phyloP scores from a whole-genome alignment of 192 early-diverging fungal species.

The Gigaspora rosea region DNA sequence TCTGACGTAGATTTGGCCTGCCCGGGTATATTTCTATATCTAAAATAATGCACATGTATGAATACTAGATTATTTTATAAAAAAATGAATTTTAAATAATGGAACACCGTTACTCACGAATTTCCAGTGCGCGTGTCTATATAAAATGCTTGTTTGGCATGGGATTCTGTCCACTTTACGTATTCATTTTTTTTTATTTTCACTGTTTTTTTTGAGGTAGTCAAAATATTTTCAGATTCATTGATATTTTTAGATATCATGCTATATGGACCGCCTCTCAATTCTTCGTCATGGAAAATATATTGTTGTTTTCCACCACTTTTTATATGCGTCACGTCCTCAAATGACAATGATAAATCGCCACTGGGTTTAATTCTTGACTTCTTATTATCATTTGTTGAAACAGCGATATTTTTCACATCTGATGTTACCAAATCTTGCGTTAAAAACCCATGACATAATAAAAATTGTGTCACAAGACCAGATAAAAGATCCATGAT shows the following conservation, averaged over 20 bases:
- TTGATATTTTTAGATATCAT: neutral
- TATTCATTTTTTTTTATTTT: conserved; percentile 23
- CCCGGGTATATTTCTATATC: neutral
- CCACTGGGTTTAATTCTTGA: neutral
- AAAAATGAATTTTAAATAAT: neutral
- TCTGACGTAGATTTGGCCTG: neutral
- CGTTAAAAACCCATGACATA: conserved; percentile 26
- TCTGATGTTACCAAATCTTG: neutral
- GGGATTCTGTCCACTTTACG: conserved; percentile 38
- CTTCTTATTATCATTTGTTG: neutral
- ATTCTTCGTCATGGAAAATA: conserved; percentile 26
- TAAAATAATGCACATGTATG: neutral
- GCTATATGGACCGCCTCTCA: neutral
- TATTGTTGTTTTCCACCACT: conserved; percentile 20
- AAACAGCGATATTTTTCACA: neutral
- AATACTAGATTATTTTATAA: neutral
- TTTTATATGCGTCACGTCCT: conserved; percentile 32
- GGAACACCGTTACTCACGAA: conserved; percentile 36
- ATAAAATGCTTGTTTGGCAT: conserved; percentile 26
- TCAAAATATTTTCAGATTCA: neutral
- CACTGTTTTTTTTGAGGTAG: neutral
- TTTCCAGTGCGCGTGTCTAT: conserved; percentile 45
- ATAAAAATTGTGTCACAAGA: conserved; percentile 39
- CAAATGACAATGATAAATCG: conserved; percentile 20
- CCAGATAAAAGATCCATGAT: conserved; percentile 28